Conservation (phyloP, 192 early-diverging fungal genomes). For the Coemansia sp. region DNA sequence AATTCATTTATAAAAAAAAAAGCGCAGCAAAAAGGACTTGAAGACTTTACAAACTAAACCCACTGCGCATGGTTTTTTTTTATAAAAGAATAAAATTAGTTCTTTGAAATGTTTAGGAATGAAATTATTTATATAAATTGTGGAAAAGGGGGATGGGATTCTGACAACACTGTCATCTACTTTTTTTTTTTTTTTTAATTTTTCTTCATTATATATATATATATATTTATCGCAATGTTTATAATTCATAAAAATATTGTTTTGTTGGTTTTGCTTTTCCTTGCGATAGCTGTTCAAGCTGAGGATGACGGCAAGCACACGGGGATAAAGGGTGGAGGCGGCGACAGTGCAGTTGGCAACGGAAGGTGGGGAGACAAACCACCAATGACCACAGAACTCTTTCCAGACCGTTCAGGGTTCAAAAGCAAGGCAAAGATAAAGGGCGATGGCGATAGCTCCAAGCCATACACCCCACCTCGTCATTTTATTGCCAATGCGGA, state of each 20-base stretch:
- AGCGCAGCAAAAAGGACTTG: background rate
- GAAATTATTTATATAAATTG: background rate
- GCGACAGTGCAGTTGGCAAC: conserved; percentile 22
- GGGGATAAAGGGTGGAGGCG: conserved; percentile 26
- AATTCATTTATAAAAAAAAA: background rate
- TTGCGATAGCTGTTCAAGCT: background rate
- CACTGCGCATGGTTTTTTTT: background rate
- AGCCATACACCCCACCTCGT: conserved; percentile 24
- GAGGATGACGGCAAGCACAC: background rate
- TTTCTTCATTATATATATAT: background rate
- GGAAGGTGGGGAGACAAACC: conserved; percentile 36
- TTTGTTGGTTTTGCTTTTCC: background rate
- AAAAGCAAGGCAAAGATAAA: conserved; percentile 23
- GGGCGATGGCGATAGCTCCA: conserved; percentile 28
- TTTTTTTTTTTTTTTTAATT: too few relatives aligned
- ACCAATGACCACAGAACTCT: conserved; percentile 31
- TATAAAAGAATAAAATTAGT: too few relatives aligned
- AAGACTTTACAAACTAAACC: background rate
- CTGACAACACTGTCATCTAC: too few relatives aligned
- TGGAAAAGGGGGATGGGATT: background rate
- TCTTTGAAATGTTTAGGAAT: too few relatives aligned
- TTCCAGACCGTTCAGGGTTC: conserved; percentile 27
- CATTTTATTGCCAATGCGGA: conserved; percentile 31
- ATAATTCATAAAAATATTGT: background rate
- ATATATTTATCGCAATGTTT: background rate